A percentile compares a stretch with the other conserved stretches of the same genome.
Conservation (phyloP, 2,329 filamentous ascomycete species). For the Alternaria brassicicola region DNA sequence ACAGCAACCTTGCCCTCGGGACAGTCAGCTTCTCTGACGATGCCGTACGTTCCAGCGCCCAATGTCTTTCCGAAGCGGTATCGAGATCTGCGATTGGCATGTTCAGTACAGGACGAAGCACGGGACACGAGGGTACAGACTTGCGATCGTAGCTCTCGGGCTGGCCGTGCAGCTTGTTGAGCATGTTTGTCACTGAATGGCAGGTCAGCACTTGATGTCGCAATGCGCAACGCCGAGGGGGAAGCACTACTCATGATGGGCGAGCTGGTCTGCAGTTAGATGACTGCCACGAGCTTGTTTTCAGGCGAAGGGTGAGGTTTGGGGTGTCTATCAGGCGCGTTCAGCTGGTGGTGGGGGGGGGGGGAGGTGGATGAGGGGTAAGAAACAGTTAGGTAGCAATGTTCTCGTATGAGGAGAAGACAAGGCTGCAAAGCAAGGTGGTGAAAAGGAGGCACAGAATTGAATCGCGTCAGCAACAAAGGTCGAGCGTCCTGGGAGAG, state of each 20-base stretch:
- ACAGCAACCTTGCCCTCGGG: constrained; percentile 86
- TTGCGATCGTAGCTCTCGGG: constrained; percentile 99
- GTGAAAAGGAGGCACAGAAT: constrained; percentile 21
- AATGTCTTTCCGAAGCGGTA: constrained; percentile 94
- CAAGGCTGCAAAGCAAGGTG: constrained; percentile 18
- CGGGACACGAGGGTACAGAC: constrained; percentile 57
- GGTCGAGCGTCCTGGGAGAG: constrained; percentile 25
- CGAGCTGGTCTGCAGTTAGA: constrained; percentile 32
- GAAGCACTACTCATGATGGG: constrained; percentile 46
- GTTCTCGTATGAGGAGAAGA: constrained; percentile 19
- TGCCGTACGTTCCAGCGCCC: constrained; percentile 96
- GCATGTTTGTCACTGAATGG: constrained; percentile 77
- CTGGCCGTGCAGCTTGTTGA: constrained; percentile 95
- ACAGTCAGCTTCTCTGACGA: constrained; percentile 92
- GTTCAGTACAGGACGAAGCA: constrained; percentile 36
- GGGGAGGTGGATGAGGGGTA: constrained; percentile 42
- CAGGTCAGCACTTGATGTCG: constrained; percentile 19
- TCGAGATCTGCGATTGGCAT: constrained; percentile 65
- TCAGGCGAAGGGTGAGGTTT: constrained; percentile 40
- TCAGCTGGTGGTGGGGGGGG: constrained; percentile 38
- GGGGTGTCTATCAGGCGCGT: constrained; percentile 39
- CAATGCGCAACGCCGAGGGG: constrained; percentile 6
- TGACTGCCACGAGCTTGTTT: constrained; percentile 33
- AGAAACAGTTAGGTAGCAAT: constrained; percentile 30
- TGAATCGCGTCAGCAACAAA: constrained; percentile 24